Evolutionary conservation across 1,284 basidiomycete genomes (phyloP), one percentile per base, ranked within the genome.

Genomic region (Moesziomyces sp.): DNA sequence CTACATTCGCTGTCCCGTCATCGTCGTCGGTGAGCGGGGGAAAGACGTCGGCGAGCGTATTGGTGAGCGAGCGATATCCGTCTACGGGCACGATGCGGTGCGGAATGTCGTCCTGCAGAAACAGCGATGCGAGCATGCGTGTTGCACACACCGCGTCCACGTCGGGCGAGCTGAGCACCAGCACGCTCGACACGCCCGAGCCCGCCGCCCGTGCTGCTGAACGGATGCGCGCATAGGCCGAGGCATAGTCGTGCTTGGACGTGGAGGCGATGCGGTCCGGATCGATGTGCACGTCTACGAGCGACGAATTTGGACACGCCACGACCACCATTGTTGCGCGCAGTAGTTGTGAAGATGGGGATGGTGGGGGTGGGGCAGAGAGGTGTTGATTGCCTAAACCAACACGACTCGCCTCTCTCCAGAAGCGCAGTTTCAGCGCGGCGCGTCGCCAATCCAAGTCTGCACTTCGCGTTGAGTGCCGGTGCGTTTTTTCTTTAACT

Each of bases 91-190:
- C 90, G 67, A 94, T 89, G 46, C 93, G 89, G 85, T 97, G 92
- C 81, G 92, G 91, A 23, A 99, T 90, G 78, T 97, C 94, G 86
- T 99, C 97, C 76, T 96, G 92, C 73, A 90, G 91, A 85, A 99
- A 90, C 21, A 99, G 87, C 40, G 91, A 90, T n/a, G 91, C 90
- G 47, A 99, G 88, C 88, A 98, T 94, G 49, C 91, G 88, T 5
- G 92, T 90, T 6, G 93, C 94, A 85, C 93, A 95, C 7, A 97
- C 86, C 16, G 93, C 92, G 85, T 97, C 94, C 48, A 95, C 92
- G 81, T 95, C 92, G 13, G 93, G 92, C 4, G 93, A 90, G 48
- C 92, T 92, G 67, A 96, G 89, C 59, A 97, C 88, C 72, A 93
- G 89, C 52, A 95, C 90, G 1, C 74, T 58, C 1, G 79, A 74